Evolutionary conservation across 2,329 filamentous ascomycete species (phyloP).

Genomic region (Tolypocladium nubicola): DNA sequence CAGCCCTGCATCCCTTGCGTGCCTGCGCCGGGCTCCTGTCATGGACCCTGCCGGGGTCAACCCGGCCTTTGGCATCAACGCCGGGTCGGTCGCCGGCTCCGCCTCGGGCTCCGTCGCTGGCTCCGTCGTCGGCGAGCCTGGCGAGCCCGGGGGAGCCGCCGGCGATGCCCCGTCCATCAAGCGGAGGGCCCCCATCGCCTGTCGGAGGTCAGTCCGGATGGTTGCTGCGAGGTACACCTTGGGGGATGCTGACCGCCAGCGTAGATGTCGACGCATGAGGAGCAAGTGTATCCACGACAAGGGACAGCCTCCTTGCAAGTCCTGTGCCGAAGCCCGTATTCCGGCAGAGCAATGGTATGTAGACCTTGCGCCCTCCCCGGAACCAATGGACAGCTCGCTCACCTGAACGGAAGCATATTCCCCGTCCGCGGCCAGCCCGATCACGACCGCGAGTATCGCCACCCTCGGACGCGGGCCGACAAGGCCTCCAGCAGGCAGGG

Average conservation of each 20-base stretch:
- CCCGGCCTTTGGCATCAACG: neutral
- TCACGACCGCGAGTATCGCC: constrained; percentile 43
- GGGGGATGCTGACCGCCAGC: neutral
- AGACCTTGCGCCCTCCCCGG: neutral
- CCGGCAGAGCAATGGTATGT: constrained; percentile 38
- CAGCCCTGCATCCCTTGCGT: neutral
- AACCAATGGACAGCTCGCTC: neutral
- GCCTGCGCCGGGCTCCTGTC: neutral
- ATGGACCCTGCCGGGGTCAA: constrained; percentile 5
- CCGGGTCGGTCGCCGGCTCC: neutral
- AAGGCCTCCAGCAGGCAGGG: constrained; percentile 32
- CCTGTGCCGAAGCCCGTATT: constrained; percentile 39
- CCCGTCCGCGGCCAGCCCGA: constrained; percentile 42
- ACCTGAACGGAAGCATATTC: constrained; percentile 30
- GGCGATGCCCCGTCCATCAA: constrained; percentile 23
- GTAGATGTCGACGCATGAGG: constrained; percentile 45
- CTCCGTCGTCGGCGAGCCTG: constrained; percentile 1
- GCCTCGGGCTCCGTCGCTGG: constrained; percentile 1
- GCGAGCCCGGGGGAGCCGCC: constrained; percentile 3
- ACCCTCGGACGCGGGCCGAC: constrained; percentile 40
- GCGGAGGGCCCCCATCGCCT: constrained; percentile 40
- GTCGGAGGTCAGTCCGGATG: constrained; percentile 32
- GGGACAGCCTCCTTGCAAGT: constrained; percentile 36
- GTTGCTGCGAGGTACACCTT: neutral
- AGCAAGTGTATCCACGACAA: constrained; percentile 45